Conservation (phyloP, 2,329 filamentous ascomycete genomes). For the Capronia coronata region DNA sequence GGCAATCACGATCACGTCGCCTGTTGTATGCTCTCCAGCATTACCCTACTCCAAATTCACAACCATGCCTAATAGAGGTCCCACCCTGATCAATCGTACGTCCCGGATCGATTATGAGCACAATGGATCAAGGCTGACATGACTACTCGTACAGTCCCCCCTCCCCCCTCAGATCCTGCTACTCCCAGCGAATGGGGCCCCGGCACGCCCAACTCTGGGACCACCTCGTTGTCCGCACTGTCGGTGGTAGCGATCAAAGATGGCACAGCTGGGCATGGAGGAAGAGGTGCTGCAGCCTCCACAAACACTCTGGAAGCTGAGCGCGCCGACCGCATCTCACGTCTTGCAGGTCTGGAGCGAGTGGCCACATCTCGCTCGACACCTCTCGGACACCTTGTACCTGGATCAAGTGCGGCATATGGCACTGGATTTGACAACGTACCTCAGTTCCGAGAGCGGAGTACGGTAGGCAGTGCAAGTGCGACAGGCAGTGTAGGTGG, state of each 20-base stretch:
- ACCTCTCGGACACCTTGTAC: constrained; percentile 35
- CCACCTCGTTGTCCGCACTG: constrained; percentile 82
- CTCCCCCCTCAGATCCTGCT: constrained; percentile 71
- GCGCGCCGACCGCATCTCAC: constrained; percentile 89
- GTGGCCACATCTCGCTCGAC: constrained; percentile 66
- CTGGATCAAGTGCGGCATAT: constrained; percentile 24
- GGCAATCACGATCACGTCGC: background rate
- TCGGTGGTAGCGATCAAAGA: constrained; percentile 96
- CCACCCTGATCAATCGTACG: constrained; percentile 24
- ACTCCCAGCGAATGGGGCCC: constrained; percentile 80
- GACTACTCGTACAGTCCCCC: constrained; percentile 76
- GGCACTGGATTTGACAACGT: constrained; percentile 62
- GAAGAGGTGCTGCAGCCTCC: constrained; percentile 51
- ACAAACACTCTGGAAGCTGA: constrained; percentile 79
- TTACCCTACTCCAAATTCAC: background rate
- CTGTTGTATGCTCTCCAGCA: background rate
- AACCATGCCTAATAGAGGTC: constrained; percentile 24
- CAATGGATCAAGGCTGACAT: constrained; percentile 42
- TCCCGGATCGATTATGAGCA: background rate
- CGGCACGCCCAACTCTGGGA: constrained; percentile 90
- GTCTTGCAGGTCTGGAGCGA: constrained; percentile 82
- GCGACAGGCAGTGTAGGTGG: constrained; percentile 74
- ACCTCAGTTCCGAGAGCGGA: constrained; percentile 67
- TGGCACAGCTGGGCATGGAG: constrained; percentile 72
- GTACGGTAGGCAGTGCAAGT: constrained; percentile 84